Evolutionary conservation across 2,329 filamentous ascomycete species (phyloP), one percentile per base, ranked within the genome.

Genomic region (Penicillium sp.): DNA sequence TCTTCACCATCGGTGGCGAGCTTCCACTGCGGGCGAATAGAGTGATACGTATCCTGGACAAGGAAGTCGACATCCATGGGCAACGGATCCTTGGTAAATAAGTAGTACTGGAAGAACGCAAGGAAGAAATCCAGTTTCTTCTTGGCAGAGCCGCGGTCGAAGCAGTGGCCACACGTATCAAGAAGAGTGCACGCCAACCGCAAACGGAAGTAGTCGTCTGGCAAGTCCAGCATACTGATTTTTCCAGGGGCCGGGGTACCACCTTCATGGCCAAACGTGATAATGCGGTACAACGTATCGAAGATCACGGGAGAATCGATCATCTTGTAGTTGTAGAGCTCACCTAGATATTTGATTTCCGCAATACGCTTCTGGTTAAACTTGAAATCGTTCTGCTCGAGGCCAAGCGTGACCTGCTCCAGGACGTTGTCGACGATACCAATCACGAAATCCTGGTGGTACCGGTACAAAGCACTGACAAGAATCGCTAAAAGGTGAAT

Each of bases 101-200:
- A 88, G 75, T 99, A 99, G 74, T 97, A 97, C 84, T 90, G 63
- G 68, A 99, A 91, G 76, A 97, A 97, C 0, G 89, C 93, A 59
- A 99, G 80, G 75, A 97, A 99, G 74, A 96, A 97, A 70, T 99
- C 94, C 10, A 99, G 83, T 76, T 97, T 99, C 81, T 97, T 97
- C 74, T 92, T 95, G 2, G 92, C 90, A 43, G 89, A 87, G 8
- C 95, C 94, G 67, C 93, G 89, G 73, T 94, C 94, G 68, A 97
- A 99, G 78, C 93, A 99, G 74, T 95, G 88, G 53, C 95, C 94
- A 65, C 93, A 97, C 0, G 92, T 97, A 75, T 99, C 95, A 5
- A 99, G 82, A 48, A 99, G 81, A 15, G 89, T 95, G 62, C 92
- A 90, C 31, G 95, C 87, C 36, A 99, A 81, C 11, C 94, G 91